These are phyloP conservation scores for Ogataea pini DNA, from an alignment of 805 yeast species.

Conservation along the genomic window DNA sequence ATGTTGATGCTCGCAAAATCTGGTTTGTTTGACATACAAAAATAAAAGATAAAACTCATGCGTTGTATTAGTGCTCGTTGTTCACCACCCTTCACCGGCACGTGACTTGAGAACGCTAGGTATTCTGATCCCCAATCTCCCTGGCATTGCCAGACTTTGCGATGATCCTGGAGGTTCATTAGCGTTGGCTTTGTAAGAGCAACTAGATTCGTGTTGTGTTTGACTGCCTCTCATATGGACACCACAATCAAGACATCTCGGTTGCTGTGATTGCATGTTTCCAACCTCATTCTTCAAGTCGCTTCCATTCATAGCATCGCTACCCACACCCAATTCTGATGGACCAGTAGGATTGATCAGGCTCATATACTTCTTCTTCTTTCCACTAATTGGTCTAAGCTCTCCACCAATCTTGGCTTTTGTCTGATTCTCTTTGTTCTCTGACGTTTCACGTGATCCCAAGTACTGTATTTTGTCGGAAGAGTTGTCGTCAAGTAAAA, in stretches of 20 bases:
- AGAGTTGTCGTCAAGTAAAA: conserved; percentile 17
- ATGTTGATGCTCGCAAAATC: not conserved
- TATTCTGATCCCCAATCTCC: conserved; percentile 28
- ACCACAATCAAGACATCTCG: conserved; percentile 21
- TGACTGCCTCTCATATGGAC: conserved; percentile 19
- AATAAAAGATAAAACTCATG: not conserved
- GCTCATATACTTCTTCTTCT: conserved; percentile 20
- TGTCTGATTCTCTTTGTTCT: conserved; percentile 22
- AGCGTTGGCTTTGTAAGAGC: conserved; percentile 14
- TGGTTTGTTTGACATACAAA: not conserved
- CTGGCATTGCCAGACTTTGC: conserved; percentile 29
- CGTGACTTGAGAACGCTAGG: conserved; percentile 27
- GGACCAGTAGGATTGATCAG: conserved; percentile 18
- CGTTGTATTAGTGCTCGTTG: no score
- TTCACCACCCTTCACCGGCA: conserved; percentile 23
- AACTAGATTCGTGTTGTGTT: conserved; percentile 18
- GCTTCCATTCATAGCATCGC: conserved; percentile 8
- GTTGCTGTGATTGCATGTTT: conserved; percentile 10
- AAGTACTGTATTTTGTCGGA: conserved; percentile 23
- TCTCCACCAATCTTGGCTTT: conserved; percentile 10
- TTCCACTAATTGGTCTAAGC: conserved; percentile 13
- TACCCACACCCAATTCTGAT: conserved; percentile 14
- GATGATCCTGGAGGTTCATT: conserved; percentile 27
- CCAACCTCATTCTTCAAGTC: conserved; percentile 12
- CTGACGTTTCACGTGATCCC: conserved; percentile 20